Evolutionary conservation across 2,329 filamentous ascomycete species (phyloP).

Genomic region (Macrophomina phaseolina): DNA sequence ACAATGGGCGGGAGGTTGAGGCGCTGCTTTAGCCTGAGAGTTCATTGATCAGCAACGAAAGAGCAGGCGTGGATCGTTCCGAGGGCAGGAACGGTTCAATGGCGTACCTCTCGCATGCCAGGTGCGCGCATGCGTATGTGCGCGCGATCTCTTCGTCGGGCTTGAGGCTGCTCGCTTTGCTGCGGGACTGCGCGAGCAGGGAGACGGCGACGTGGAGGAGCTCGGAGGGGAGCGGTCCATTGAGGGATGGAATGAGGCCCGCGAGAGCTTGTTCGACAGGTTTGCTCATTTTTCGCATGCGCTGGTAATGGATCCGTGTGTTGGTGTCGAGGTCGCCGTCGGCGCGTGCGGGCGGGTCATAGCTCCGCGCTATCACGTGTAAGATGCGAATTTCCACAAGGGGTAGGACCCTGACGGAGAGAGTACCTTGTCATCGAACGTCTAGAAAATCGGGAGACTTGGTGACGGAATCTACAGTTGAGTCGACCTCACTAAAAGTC

Average conservation of each 20-base stretch:
- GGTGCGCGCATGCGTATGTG: conserved; percentile 81
- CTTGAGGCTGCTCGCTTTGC: conserved; percentile 77
- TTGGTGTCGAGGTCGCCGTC: background rate
- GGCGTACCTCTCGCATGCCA: conserved; percentile 81
- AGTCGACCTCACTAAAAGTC: too few relatives aligned
- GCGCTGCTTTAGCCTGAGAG: conserved; percentile 71
- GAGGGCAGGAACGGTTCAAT: background rate
- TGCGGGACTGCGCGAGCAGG: conserved; percentile 79
- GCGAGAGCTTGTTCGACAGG: conserved; percentile 74
- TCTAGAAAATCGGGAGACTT: background rate
- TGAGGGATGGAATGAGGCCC: conserved; percentile 76
- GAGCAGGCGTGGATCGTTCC: background rate
- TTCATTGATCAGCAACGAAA: background rate
- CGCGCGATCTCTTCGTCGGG: conserved; percentile 87
- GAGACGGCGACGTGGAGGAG: conserved; percentile 74
- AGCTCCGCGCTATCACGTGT: background rate
- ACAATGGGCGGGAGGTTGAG: conserved; percentile 80
- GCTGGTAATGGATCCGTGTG: background rate
- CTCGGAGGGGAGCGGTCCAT: conserved; percentile 68
- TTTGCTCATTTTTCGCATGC: conserved; percentile 63
- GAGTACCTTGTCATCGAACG: background rate
- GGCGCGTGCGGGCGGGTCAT: background rate
- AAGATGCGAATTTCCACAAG: background rate
- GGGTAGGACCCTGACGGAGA: background rate
- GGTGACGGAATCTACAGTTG: background rate